A percentile compares a stretch with the other conserved stretches of the same genome.
Evolutionary conservation across 1,284 basidiomycete genomes (phyloP).

Genomic region (Pholiota adiposa): DNA sequence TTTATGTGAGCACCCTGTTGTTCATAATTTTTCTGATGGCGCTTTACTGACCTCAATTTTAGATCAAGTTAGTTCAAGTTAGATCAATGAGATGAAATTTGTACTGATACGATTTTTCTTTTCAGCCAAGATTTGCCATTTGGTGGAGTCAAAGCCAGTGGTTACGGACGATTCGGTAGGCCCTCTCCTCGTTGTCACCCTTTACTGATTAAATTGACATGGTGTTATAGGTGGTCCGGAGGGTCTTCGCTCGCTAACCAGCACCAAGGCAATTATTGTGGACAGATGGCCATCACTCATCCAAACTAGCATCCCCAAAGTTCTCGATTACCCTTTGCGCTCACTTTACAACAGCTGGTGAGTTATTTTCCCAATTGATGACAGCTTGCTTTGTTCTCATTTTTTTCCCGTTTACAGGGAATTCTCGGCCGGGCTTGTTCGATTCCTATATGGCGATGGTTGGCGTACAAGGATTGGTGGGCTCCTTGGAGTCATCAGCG

Average conservation of each 20-base stretch:
- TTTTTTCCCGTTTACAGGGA: constrained; percentile 54
- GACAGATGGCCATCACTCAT: constrained; percentile 86
- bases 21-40: constrained; percentile 7
- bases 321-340: constrained; percentile 87
- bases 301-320: constrained; percentile 85
- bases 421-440: constrained; percentile 76
- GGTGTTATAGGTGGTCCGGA: constrained; percentile 77
- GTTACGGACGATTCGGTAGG: constrained; percentile 88
- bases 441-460: constrained; percentile 74
- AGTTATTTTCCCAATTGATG: constrained; percentile 37
- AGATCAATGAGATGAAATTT: constrained; percentile 9
- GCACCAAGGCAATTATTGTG: constrained; percentile 84
- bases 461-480: constrained; percentile 66
- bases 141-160: constrained; percentile 88
- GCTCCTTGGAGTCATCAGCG: constrained; percentile 41
- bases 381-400: too few relatives aligned
- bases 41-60: constrained; percentile 11
- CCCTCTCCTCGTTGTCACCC: constrained; percentile 6
- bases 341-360: constrained; percentile 83
- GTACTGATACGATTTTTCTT: constrained; percentile 22
- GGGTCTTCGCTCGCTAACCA: constrained; percentile 86
- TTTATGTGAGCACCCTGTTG: constrained; percentile 67
- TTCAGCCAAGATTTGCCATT: constrained; percentile 92
- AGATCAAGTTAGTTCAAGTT: constrained; percentile 62
- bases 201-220: neutral